A percentile compares a stretch with the other conserved stretches of the same genome.
These are phyloP conservation scores for Phaeomoniella chlamydospora DNA, from an alignment of 2,329 filamentous ascomycete genomes.

Conservation along the genomic window DNA sequence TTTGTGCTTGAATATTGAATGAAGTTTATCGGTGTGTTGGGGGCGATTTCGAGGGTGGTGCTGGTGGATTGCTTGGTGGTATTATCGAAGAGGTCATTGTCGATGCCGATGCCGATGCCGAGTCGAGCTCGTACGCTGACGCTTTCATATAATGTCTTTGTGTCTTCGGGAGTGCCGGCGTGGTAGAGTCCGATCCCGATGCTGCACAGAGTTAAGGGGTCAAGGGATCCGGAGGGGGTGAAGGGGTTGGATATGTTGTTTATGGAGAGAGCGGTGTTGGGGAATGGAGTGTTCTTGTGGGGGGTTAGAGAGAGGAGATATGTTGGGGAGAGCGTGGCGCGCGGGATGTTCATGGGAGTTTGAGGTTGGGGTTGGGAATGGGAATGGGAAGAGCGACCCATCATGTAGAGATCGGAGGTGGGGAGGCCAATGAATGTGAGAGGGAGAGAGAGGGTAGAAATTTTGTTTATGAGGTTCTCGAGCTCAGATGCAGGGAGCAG, in stretches of 20 bases:
- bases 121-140: slow-evolving; percentile 28
- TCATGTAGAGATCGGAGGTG: slow-evolving; percentile 61
- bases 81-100: slow-evolving; percentile 1
- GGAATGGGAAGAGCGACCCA: slow-evolving; percentile 28
- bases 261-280: slow-evolving; percentile 47
- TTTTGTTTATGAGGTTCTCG: slow-evolving; percentile 29
- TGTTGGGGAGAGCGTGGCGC: too few relatives aligned
- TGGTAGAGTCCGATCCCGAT: slow-evolving; percentile 54
- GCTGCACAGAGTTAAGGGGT: slow-evolving; percentile 49
- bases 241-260: slow-evolving; percentile 67
- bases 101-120: slow-evolving; percentile 17
- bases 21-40: not conserved
- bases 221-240: slow-evolving; percentile 53
- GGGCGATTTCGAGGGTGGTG: not conserved
- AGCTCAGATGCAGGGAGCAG: slow-evolving; percentile 38
- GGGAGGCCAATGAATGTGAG: slow-evolving; percentile 56
- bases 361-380: slow-evolving; percentile 24
- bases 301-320: slow-evolving; percentile 49
- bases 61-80: not conserved
- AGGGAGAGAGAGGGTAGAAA: slow-evolving; percentile 35
- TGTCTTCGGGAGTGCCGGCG: slow-evolving; percentile 44
- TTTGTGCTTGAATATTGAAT: too few relatives aligned
- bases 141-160: slow-evolving; percentile 42
- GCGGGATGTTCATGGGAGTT: slow-evolving; percentile 48
- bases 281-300: slow-evolving; percentile 38